Base-by-base conservation (phyloP, 495 filamentous ascomycete species). In the Wilcoxina mikolae region DNA sequence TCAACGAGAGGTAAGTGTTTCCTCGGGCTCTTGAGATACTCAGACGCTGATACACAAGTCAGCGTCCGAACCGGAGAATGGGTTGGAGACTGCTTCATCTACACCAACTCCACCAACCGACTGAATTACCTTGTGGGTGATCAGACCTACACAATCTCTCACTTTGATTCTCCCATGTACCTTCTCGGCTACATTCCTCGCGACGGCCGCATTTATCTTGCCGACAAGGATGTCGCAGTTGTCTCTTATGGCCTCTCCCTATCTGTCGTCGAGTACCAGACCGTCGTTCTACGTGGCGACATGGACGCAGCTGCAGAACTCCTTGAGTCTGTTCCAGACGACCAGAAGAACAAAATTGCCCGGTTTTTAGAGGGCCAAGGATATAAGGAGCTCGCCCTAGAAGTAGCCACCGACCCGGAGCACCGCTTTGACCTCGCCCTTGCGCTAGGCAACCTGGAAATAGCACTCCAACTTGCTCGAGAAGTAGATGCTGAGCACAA, bases 31-130 rank as follows among this genome's bases (percentile, higher is more conserved):
- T 18, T 18, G 12, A 3, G 17, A 28, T 18, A n/a, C n/a, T 17
- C 3, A 18, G 27, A 22, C 33, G 22, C 59, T 61, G 41, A 61
- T 15, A 29, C n/a, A 10, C 44, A 18, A 1, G 2, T 4, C 53
- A 85, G 80, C 57, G 85, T 96, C 42, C 82, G 85, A 45, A 95
- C 93, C n/a, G 91, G 87, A 43, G 81, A 91, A 71, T 99, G 91
- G 91, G 82, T 99, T 54, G 91, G 91, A 23, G 91, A 99, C 69
- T 94, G 89, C 71, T 91, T 99, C 74, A 89, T 96, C 66, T 99
- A 96, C 74, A 95, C 91, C 25, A 96, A 88, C 73, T 82, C 79
- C 61, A 94, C 89, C 24, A 95, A 96, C 76, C 85, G 91, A 51
- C 72, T 99, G 56, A 99, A 96, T 75, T 95, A 96, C 69, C 79